Conservation (phyloP, 768 basidiomycete species). For the Kwoniella botswanensis region DNA sequence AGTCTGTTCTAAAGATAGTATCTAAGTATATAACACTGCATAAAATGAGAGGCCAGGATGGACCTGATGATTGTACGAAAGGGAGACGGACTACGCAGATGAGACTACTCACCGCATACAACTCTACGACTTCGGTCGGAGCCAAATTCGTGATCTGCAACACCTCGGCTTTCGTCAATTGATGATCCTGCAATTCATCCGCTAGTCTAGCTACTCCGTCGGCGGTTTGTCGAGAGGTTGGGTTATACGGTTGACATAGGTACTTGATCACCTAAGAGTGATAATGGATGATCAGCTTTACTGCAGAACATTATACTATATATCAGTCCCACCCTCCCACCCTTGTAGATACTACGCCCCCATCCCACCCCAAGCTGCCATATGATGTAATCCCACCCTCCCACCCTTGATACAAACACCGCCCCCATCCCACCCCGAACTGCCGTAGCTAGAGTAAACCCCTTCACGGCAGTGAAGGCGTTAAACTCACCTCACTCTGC, state of each 20-base stretch:
- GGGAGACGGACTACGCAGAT: not conserved
- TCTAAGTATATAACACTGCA: not conserved
- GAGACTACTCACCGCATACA: constrained; percentile 74
- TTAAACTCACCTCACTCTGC: constrained; percentile 79
- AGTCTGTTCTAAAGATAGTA: too few species aligned
- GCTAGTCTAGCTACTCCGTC: constrained; percentile 71
- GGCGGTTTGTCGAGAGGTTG: constrained; percentile 69
- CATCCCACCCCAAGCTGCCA: too few species aligned
- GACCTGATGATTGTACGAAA: not conserved
- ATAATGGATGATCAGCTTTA: not conserved
- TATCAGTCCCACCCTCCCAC: not conserved
- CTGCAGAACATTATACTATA: not conserved
- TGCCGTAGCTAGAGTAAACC: too few species aligned
- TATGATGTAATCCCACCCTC: too few species aligned
- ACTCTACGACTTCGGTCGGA: constrained; percentile 78
- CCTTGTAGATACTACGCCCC: too few species aligned
- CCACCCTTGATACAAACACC: too few species aligned
- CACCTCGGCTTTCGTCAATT: constrained; percentile 88
- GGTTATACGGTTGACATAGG: constrained; percentile 75
- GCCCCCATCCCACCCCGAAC: too few species aligned
- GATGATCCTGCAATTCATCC: constrained; percentile 69
- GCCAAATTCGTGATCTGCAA: constrained; percentile 89
- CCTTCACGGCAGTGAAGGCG: too few species aligned
- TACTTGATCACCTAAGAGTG: constrained; percentile 78
- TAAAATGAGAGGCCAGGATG: not conserved